phyloP scores from a whole-genome alignment of 1,284 basidiomycete species.

The Heterobasidion occidentale region DNA sequence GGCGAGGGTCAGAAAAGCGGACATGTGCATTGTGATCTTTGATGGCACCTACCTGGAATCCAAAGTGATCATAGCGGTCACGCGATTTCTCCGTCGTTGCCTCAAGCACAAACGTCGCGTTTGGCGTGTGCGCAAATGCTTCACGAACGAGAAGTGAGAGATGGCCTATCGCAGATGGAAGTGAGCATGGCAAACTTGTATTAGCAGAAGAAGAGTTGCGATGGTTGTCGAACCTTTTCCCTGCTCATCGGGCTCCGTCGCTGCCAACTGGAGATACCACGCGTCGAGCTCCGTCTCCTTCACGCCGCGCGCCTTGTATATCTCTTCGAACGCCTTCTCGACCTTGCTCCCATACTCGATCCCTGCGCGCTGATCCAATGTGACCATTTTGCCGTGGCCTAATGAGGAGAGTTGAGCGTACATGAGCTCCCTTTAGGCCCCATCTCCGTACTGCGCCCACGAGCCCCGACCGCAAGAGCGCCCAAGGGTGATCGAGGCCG shows the following conservation, averaged over 20 bases:
- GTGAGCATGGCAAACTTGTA: neutral
- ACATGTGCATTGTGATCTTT: neutral
- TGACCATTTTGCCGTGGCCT: neutral
- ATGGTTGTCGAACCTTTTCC: neutral
- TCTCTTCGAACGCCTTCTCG: neutral
- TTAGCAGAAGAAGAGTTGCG: neutral
- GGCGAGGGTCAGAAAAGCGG: neutral
- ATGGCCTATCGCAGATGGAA: neutral
- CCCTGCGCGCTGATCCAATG: neutral
- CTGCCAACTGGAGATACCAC: neutral
- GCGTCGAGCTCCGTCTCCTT: neutral
- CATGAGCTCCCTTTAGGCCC: neutral
- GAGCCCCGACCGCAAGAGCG: neutral
- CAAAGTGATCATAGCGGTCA: neutral
- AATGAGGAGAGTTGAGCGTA: neutral
- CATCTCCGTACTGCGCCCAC: neutral
- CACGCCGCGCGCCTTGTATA: neutral
- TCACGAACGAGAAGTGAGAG: constrained; percentile 1
- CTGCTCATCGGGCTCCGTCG: neutral
- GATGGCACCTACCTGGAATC: neutral
- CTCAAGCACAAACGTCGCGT: neutral
- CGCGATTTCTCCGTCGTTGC: neutral
- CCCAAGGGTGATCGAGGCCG: neutral
- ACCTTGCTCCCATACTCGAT: neutral
- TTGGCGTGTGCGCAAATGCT: neutral